Evolutionary conservation across 768 basidiomycete species (phyloP), one percentile per base, ranked within the genome.

Genomic region (Boletus vermiculosoides): DNA sequence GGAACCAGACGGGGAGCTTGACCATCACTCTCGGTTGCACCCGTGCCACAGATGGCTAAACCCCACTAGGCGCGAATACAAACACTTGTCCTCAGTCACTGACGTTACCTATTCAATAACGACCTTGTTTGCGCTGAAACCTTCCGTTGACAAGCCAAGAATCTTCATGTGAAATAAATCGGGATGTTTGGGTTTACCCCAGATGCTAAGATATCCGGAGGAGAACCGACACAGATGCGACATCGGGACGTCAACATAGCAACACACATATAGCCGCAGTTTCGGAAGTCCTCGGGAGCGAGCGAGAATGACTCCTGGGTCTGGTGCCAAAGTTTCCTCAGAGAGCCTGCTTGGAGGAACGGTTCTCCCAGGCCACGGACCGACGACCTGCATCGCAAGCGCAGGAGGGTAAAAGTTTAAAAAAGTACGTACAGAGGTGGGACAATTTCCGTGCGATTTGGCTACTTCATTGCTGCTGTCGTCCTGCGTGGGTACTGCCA

Each of bases 131-230:
- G 23, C 31, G 8, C 31, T 12, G 51, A 40, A 54, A 47, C 39
- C 45, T 47, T 15, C 60, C 52, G 39, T 9, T 46, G 58, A 45
- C n/a, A n/a, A 31, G 46, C 16, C 37, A 33, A 39, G 42, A 30
- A 8, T 8, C 5, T n/a, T 52, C 50, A 62, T 42, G 45, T 45
- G 46, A 41, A 37, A 41, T 33, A 40, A 30, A 49, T 47, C 47
- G 33, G 37, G 46, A 23, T 39, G 30, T 31, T 23, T 31, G 55
- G 18, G 13, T 55, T 56, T 40, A 36, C 59, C 45, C 60, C 56
- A 54, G 40, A 39, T 16, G 16, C 20, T 46, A 25, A 39, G 52
- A 54, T 34, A 12, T 37, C 39, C 41, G 50, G 39, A 25, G 56
- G 28, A 10, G 37, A 13, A 30, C 37, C 25, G 25, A 47, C 6